These are phyloP conservation scores for Vitrella brassicaformis DNA, from an alignment of 73 alveolate genomes.

Conservation along the genomic window DNA sequence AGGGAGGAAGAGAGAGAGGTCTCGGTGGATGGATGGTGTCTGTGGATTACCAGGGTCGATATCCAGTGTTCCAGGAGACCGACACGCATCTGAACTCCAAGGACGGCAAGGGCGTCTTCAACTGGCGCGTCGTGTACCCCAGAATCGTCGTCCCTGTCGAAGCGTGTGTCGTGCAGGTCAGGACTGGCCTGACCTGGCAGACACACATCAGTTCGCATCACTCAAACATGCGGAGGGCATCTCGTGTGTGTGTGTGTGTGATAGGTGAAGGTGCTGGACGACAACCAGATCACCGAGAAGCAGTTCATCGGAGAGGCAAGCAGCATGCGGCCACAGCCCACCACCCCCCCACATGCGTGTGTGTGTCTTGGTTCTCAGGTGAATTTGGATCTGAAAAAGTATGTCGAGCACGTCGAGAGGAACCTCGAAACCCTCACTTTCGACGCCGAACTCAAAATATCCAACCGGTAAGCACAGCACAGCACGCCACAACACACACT, in stretches of 20 bases:
- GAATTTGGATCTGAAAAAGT: not conserved
- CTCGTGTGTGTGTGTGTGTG: no score
- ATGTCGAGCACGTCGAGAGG: not conserved
- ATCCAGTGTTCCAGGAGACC: not conserved
- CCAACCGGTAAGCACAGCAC: not conserved
- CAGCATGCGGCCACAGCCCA: not conserved
- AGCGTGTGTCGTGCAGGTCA: slow-evolving; percentile 19
- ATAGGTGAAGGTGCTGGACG: not conserved
- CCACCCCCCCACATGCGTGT: no score
- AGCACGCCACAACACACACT: not conserved
- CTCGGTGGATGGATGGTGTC: no score
- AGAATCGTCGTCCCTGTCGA: slow-evolving; percentile 23
- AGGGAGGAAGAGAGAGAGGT: no score
- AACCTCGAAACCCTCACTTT: not conserved
- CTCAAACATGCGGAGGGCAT: no score
- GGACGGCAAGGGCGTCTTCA: slow-evolving; percentile 14
- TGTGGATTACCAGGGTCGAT: no score
- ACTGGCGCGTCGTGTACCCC: slow-evolving; percentile 30
- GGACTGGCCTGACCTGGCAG: not conserved
- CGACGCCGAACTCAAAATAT: not conserved
- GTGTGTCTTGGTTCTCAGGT: not conserved
- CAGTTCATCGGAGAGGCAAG: not conserved
- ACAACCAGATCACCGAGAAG: not conserved
- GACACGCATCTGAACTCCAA: not conserved
- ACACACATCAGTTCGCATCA: no score